These are phyloP conservation scores for Elsinoe arachidis DNA, from an alignment of 2,329 filamentous ascomycete genomes.

Conservation along the genomic window DNA sequence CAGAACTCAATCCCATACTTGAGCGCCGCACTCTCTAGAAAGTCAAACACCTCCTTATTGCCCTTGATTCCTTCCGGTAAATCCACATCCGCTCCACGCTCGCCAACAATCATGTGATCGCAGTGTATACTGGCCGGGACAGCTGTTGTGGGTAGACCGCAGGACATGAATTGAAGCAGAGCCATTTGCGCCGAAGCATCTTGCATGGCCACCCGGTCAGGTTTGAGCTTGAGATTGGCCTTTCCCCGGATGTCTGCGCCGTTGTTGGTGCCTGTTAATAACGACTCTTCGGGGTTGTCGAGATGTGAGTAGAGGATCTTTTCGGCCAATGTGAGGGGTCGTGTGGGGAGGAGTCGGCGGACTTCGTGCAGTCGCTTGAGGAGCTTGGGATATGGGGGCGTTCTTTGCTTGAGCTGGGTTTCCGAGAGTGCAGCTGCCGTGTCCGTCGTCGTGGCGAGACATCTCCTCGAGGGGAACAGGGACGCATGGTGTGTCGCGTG, in stretches of 20 bases:
- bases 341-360: conserved; percentile 54
- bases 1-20: conserved; percentile 94
- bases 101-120: conserved; percentile 96
- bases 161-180: conserved; percentile 96
- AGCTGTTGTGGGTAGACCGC: conserved; percentile 76
- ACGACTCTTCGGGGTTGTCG: conserved; percentile 77
- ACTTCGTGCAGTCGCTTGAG: conserved; percentile 70
- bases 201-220: conserved; percentile 97
- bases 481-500: not conserved
- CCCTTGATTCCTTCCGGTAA: conserved; percentile 75
- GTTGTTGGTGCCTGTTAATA: conserved; percentile 74
- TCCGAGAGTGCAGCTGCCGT: conserved; percentile 14
- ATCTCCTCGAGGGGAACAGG: conserved; percentile 16
- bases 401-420: conserved; percentile 45
- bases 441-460: conserved; percentile 25
- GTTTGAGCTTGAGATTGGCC: conserved; percentile 93
- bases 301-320: conserved; percentile 90
- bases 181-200: conserved; percentile 99
- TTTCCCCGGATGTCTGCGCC: conserved; percentile 74
- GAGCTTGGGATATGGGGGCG: conserved; percentile 75
- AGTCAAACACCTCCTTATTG: conserved; percentile 97
- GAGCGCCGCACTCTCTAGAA: conserved; percentile 83
- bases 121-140: conserved; percentile 97
- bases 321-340: conserved; percentile 76
- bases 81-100: conserved; percentile 80